Evolutionary conservation across 192 early-diverging fungal species (phyloP).

Genomic region (Mortierella alpina): DNA sequence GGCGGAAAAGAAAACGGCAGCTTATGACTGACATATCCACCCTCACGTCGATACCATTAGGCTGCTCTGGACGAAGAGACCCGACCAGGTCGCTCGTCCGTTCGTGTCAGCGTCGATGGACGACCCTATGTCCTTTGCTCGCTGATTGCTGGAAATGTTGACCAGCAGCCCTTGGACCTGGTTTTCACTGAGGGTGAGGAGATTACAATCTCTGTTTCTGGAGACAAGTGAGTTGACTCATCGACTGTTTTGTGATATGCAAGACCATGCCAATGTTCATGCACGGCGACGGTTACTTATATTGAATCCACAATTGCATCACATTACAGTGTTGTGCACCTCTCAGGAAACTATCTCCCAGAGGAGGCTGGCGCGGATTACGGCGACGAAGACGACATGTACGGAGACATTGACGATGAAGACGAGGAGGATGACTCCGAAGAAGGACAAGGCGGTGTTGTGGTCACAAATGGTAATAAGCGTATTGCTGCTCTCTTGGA

Average conservation of each 20-base stretch:
- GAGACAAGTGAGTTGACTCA: conserved; percentile 59
- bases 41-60: conserved; percentile 47
- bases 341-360: conserved; percentile 75
- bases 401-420: conserved; percentile 29
- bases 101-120: conserved; percentile 76
- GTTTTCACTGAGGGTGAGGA: conserved; percentile 82
- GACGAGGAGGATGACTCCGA: conserved; percentile 42
- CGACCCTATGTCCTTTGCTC: conserved; percentile 85
- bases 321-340: conserved; percentile 59
- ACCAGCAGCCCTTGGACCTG: conserved; percentile 81
- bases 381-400: conserved; percentile 22
- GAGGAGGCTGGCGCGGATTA: conserved; percentile 45
- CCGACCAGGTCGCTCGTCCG: conserved; percentile 68
- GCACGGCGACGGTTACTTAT: too few species aligned
- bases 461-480: conserved; percentile 37
- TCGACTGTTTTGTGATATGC: neutral
- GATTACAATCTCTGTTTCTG: conserved; percentile 80
- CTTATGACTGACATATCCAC: too few species aligned
- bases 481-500: conserved; percentile 24
- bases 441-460: conserved; percentile 11
- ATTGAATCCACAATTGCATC: neutral
- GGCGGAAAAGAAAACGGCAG: neutral
- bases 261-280: neutral
- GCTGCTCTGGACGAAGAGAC: conserved; percentile 75
- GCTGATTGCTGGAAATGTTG: conserved; percentile 74